Percentiles rank a stretch among this genome's conserved stretches.
Conservation (phyloP, 2,329 filamentous ascomycete genomes). For the Ramichloridium luteum region DNA sequence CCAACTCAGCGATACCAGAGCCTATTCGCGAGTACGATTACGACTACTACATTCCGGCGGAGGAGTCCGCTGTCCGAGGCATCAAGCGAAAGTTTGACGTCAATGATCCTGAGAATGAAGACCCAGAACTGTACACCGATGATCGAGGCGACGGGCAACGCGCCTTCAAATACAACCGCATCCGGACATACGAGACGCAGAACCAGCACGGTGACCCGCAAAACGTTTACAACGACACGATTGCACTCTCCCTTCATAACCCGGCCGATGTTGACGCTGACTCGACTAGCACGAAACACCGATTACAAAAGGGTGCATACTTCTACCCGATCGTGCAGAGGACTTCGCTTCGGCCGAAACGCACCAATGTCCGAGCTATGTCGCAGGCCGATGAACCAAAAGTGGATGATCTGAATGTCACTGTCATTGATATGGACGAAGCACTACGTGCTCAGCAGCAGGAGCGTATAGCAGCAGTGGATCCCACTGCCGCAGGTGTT, state of each 20-base stretch:
- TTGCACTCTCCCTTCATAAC: conserved; percentile 48
- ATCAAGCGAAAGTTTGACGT: conserved; percentile 46
- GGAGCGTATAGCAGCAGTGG: conserved; percentile 10
- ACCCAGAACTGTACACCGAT: conserved; percentile 39
- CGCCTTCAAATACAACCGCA: conserved; percentile 43
- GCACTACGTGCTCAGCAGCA: conserved; percentile 6
- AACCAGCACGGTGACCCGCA: conserved; percentile 40
- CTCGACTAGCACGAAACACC: conserved; percentile 24
- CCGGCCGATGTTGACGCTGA: conserved; percentile 22
- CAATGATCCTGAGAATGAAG: conserved; percentile 41
- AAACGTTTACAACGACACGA: conserved; percentile 41
- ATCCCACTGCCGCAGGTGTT: conserved; percentile 8
- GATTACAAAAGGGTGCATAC: conserved; percentile 43
- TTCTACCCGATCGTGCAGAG: conserved; percentile 49
- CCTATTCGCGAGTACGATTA: conserved; percentile 46
- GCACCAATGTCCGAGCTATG: conserved; percentile 35
- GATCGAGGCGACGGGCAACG: conserved; percentile 22
- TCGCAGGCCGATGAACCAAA: conserved; percentile 14
- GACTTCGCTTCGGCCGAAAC: conserved; percentile 38
- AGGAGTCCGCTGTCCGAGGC: conserved; percentile 34
- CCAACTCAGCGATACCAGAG: conserved; percentile 39
- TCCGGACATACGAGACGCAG: conserved; percentile 49
- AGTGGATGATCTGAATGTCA: conserved; percentile 18
- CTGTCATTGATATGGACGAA: conserved; percentile 11
- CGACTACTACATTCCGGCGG: conserved; percentile 46